Base-by-base conservation (phyloP, 148 eudicot genomes). In the Pharnaceum exiguum region DNA sequence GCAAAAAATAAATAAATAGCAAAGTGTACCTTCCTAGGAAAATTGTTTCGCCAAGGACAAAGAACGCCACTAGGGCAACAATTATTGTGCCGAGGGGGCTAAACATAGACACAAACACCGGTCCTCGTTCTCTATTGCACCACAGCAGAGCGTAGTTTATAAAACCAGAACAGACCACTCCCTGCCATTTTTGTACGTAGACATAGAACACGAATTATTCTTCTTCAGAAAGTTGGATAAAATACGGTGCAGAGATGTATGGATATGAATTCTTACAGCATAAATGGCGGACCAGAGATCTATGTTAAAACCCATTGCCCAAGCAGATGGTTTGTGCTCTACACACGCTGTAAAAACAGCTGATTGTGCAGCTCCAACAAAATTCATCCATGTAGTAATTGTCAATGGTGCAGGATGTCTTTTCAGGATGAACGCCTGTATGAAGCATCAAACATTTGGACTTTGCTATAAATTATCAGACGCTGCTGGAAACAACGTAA, bases 271-370 rank as follows among this genome's bases (percentile, higher is more conserved):
- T 16, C 68, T 70, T 67, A 89, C 93, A 31, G 69, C 82, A 35
- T 82, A 89, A 51, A 89, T n/a, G 24, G 65, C 77, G n/a, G 93
- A 78, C 84, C 82, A 89, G 9, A 89, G 64, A 58, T 89, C 89
- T 42, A 85, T 69, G 61, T 89, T 75, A 73, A 85, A 70, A 50
- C 93, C 93, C 10, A 85, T 71, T 5, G 63, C 63, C 96, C 94
- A 85, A 46, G 77, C 77, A 3, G 80, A 63, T 39, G 64, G 51
- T 19, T 71, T 71, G 51, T 67, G 90, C 33, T 73, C 68, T 19
- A 76, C 70, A 35, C 68, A 46, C 33, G 62, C 79, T 10, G 85
- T 75, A 54, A 67, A 89, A 22, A 76, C 43, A 6, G 87, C 94
- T 25, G 94, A 85, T 51, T 85, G 90, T 44, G 83, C 82, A 51